A percentile compares a stretch with the other conserved stretches of the same genome.
phyloP scores from a whole-genome alignment of 352 stramenopile genomes.

The Plasmopara halstedii region DNA sequence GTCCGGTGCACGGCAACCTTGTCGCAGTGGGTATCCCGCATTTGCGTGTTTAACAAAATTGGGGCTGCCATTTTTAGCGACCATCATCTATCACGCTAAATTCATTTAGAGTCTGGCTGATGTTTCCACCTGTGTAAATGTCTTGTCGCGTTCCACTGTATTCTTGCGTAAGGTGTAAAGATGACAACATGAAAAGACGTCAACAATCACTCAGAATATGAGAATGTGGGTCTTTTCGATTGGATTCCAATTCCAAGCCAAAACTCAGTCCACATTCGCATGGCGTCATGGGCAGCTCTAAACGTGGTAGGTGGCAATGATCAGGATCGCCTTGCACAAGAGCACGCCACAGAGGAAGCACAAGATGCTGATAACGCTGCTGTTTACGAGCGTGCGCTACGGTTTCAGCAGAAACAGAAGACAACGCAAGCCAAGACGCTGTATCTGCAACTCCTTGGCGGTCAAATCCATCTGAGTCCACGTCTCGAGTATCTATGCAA shows the following conservation, averaged over 20 bases:
- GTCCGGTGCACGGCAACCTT: too few species aligned
- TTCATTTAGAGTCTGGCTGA: too few species aligned
- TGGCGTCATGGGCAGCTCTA: conserved; percentile 63
- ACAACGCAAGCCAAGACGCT: conserved; percentile 24
- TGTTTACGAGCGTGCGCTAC: conserved; percentile 60
- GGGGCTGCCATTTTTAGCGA: too few species aligned
- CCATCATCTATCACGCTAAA: too few species aligned
- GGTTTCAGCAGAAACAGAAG: conserved; percentile 51
- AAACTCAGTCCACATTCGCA: too few species aligned
- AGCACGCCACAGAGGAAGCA: conserved; percentile 50
- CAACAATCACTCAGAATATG: neutral
- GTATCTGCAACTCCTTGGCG: conserved; percentile 30
- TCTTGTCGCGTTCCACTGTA: too few species aligned
- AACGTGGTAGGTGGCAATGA: conserved; percentile 35
- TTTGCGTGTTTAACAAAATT: too few species aligned
- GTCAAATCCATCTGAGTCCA: conserved; percentile 21
- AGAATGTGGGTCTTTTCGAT: too few species aligned
- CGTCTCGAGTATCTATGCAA: conserved; percentile 62
- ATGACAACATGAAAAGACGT: neutral
- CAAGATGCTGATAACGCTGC: conserved; percentile 54
- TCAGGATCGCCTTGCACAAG: conserved; percentile 4
- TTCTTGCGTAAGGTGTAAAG: too few species aligned
- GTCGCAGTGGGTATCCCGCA: too few species aligned
- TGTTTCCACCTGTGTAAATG: too few species aligned
- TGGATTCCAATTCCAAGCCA: too few species aligned